These are phyloP conservation scores for Colletotrichum musicola DNA, from an alignment of 2,329 filamentous ascomycete species.

Conservation along the genomic window DNA sequence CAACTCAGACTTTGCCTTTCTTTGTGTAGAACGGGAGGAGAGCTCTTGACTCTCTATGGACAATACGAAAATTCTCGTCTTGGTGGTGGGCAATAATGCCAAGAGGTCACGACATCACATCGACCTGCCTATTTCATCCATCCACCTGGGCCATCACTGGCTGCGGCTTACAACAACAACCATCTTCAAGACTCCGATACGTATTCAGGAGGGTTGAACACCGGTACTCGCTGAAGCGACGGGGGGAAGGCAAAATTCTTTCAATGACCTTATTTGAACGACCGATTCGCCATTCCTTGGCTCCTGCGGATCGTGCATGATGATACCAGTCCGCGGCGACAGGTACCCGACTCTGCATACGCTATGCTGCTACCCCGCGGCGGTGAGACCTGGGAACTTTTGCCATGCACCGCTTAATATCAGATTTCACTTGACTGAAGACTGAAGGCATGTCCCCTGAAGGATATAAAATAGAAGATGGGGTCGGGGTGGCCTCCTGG, in stretches of 20 bases:
- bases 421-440: not conserved
- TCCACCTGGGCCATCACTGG: not conserved
- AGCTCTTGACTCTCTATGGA: not conserved
- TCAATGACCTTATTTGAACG: constrained; percentile 26
- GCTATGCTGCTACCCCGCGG: not conserved
- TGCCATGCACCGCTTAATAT: constrained; percentile 5
- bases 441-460: not conserved
- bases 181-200: not conserved
- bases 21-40: too few species aligned
- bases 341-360: not conserved
- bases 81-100: constrained; percentile 14
- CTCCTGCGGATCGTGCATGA: constrained; percentile 20
- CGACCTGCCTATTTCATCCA: constrained; percentile 28
- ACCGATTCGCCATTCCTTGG: constrained; percentile 29
- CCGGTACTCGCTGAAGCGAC: not conserved
- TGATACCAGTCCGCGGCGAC: not conserved
- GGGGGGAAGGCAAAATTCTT: not conserved
- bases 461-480: not conserved
- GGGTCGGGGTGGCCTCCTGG: not conserved
- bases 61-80: not conserved
- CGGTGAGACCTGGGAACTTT: constrained; percentile 20
- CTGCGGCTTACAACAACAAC: not conserved
- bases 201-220: not conserved
- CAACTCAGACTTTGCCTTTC: not conserved
- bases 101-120: constrained; percentile 29